Percentiles rank a stretch among this genome's conserved stretches.
Evolutionary conservation across 2,329 filamentous ascomycete genomes (phyloP).

Genomic region (Arthroderma uncinatum): DNA sequence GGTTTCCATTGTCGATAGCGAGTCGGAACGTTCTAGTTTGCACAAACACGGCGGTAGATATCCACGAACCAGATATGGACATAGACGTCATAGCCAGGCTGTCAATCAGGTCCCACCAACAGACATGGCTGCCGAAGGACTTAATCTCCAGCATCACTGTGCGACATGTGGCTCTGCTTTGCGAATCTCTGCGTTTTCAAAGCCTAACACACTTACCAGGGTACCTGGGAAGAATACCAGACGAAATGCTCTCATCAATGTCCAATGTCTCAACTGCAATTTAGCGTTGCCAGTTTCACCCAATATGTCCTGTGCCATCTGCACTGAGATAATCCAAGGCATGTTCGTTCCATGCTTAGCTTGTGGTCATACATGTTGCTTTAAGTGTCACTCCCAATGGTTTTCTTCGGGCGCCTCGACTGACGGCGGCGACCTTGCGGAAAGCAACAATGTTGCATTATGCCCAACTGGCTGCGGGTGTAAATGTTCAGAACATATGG

Average conservation of each 20-base stretch:
- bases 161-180: constrained; percentile 30
- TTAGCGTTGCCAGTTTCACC: constrained; percentile 25
- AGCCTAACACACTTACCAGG: constrained; percentile 10
- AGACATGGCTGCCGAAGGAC: constrained; percentile 18
- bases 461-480: constrained; percentile 42
- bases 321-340: constrained; percentile 33
- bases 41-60: not conserved
- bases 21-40: not conserved
- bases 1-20: constrained; percentile 20
- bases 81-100: not conserved
- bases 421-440: constrained; percentile 5
- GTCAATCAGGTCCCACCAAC: not conserved
- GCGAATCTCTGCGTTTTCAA: constrained; percentile 28
- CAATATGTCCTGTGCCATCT: constrained; percentile 35
- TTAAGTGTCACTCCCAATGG: constrained; percentile 35
- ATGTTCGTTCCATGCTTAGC: constrained; percentile 38
- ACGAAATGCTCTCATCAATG: constrained; percentile 13
- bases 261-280: constrained; percentile 29
- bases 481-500: constrained; percentile 32
- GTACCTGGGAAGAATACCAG: constrained; percentile 19
- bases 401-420: constrained; percentile 20
- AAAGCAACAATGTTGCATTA: constrained; percentile 17
- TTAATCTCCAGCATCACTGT: constrained; percentile 36
- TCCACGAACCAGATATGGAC: not conserved
- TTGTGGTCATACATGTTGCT: constrained; percentile 40